Evolutionary conservation across 179 eudicot genomes (phyloP).

Genomic region (Heliamphora pulchella): DNA sequence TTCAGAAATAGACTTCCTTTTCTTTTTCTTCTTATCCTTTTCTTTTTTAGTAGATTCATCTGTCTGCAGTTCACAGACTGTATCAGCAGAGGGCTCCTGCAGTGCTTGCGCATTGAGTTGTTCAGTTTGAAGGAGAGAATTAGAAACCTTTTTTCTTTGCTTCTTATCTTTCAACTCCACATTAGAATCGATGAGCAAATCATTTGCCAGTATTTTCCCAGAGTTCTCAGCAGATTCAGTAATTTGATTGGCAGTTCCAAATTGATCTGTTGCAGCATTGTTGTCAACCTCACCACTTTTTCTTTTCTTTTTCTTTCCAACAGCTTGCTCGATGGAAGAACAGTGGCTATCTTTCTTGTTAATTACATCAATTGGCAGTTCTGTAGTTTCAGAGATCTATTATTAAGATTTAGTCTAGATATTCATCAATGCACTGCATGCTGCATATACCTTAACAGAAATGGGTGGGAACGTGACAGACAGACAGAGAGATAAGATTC

Average conservation of each 20-base stretch:
- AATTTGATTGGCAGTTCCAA: neutral
- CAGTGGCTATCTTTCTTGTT: conserved; percentile 1
- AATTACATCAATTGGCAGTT: neutral
- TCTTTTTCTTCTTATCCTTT: conserved; percentile 52
- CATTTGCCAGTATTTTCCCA: conserved; percentile 9
- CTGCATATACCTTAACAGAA: neutral
- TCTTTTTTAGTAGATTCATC: conserved; percentile 32
- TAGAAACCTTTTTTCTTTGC: conserved; percentile 22
- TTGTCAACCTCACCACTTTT: conserved; percentile 10
- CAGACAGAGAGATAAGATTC: neutral
- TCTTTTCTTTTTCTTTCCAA: conserved; percentile 23
- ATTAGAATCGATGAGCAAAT: conserved; percentile 14
- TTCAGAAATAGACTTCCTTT: conserved; percentile 24
- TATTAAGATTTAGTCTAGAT: neutral
- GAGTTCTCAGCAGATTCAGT: conserved; percentile 17
- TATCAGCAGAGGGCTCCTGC: conserved; percentile 13
- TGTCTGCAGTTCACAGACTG: conserved; percentile 4
- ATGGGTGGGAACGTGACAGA: neutral
- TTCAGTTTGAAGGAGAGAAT: conserved; percentile 16
- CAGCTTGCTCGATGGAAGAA: conserved; percentile 15
- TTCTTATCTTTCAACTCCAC: conserved; percentile 32
- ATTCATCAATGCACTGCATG: neutral
- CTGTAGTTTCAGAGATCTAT: conserved; percentile 13
- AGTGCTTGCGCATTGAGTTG: conserved; percentile 5
- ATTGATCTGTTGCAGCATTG: conserved; percentile 1